Conservation (phyloP, 1,284 basidiomycete genomes). For the Ustilago cynodontis region DNA sequence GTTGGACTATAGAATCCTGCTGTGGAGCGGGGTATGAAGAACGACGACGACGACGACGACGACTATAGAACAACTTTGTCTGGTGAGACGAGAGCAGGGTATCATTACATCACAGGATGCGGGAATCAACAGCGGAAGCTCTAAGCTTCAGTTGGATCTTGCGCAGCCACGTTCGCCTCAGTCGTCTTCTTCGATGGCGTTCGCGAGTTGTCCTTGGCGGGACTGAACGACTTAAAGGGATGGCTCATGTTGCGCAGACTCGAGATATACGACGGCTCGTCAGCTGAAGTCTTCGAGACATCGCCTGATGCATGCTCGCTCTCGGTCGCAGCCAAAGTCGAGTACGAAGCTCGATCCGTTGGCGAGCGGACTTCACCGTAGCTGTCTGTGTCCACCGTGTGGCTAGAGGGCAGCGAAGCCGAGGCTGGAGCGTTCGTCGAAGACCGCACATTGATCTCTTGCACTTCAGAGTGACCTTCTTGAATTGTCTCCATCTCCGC, state of each 20-base stretch:
- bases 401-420: slow-evolving; percentile 3
- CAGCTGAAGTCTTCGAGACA: slow-evolving; percentile 7
- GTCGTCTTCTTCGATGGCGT: not conserved
- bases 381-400: slow-evolving; percentile 2
- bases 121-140: not conserved
- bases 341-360: not conserved
- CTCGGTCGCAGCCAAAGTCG: not conserved
- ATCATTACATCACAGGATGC: not conserved
- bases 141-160: not conserved
- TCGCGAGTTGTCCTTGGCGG: slow-evolving; percentile 14
- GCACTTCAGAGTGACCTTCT: slow-evolving; percentile 14
- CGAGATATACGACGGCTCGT: slow-evolving; percentile 19
- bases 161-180: not conserved
- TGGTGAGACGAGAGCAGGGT: not conserved
- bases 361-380: slow-evolving; percentile 8
- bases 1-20: not conserved
- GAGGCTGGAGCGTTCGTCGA: slow-evolving; percentile 10
- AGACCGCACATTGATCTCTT: slow-evolving; percentile 15
- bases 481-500: slow-evolving; percentile 10
- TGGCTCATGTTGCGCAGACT: slow-evolving; percentile 15
- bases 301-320: not conserved
- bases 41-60: no score
- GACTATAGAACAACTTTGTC: not conserved
- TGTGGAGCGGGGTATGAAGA: no score
- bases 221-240: slow-evolving; percentile 27